Evolutionary conservation across 139 green algal genomes (phyloP).

Genomic region (Nannochloris sp.): DNA sequence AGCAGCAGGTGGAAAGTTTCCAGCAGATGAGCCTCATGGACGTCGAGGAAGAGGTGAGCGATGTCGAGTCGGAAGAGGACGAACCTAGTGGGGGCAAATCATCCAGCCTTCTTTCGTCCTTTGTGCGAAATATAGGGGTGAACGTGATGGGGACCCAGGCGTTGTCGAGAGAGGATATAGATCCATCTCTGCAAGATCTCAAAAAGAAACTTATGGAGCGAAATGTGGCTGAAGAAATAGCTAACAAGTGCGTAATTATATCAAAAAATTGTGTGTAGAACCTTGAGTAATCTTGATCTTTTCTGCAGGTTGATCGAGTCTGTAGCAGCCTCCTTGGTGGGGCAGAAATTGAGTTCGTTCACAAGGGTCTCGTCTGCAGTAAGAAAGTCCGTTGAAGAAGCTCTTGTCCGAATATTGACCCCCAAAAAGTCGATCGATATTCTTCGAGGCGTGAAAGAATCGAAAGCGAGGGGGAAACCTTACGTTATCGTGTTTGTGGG

Average conservation of each 20-base stretch:
- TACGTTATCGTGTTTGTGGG: slow-evolving; percentile 97
- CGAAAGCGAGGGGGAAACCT: slow-evolving; percentile 50
- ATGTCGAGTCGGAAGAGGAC: slow-evolving; percentile 15
- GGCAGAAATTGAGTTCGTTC: slow-evolving; percentile 77
- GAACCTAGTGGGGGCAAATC: slow-evolving; percentile 9
- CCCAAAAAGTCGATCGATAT: slow-evolving; percentile 63
- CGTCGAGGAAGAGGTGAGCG: slow-evolving; percentile 33
- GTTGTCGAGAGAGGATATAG: slow-evolving; percentile 73
- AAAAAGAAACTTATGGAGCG: slow-evolving; percentile 92
- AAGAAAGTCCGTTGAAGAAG: slow-evolving; percentile 64
- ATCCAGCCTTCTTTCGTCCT: slow-evolving; percentile 59
- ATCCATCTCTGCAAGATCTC: slow-evolving; percentile 71
- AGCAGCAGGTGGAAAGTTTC: slow-evolving; percentile 5
- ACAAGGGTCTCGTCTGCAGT: slow-evolving; percentile 73
- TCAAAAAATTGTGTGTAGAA: background rate
- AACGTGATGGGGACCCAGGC: slow-evolving; percentile 66
- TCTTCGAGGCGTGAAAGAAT: slow-evolving; percentile 54
- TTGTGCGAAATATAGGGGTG: slow-evolving; percentile 58
- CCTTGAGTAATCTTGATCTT: background rate
- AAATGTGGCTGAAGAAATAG: slow-evolving; percentile 96
- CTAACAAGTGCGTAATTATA: slow-evolving; percentile 40
- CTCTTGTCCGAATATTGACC: slow-evolving; percentile 74
- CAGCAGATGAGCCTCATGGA: slow-evolving; percentile 32
- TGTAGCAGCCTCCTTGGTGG: slow-evolving; percentile 70
- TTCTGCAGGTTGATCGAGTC: slow-evolving; percentile 44